These are phyloP conservation scores for Brassica juncea DNA, from an alignment of 345 rosid genomes.

Conservation along the genomic window DNA sequence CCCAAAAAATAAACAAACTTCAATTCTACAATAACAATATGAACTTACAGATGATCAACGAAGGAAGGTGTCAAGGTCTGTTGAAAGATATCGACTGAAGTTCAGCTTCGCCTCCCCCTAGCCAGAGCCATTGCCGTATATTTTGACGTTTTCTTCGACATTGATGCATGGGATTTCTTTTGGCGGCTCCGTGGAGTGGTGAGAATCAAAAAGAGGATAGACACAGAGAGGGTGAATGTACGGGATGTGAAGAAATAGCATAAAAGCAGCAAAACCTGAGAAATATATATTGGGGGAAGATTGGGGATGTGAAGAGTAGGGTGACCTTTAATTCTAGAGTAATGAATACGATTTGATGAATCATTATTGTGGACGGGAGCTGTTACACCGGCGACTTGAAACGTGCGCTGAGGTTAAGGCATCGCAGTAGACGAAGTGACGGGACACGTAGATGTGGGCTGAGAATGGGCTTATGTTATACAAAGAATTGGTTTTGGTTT, in stretches of 20 bases:
- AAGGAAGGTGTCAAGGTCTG: neutral
- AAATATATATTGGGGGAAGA: neutral
- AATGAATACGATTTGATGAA: neutral
- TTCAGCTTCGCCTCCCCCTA: neutral
- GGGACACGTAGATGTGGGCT: neutral
- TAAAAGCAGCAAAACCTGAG: neutral
- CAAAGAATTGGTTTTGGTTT: conserved; percentile 37
- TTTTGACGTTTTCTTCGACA: neutral
- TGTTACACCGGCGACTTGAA: neutral
- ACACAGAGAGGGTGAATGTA: neutral
- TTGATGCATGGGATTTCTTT: neutral
- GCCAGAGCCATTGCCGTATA: neutral
- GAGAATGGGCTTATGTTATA: neutral
- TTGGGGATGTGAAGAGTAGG: neutral
- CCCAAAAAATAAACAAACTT: neutral
- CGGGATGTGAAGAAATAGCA: neutral
- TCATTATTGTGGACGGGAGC: neutral
- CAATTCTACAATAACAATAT: neutral
- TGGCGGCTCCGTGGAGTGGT: neutral
- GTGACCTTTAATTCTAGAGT: neutral
- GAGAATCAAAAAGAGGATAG: neutral
- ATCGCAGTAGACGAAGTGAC: neutral
- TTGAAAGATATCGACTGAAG: neutral
- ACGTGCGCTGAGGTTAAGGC: neutral
- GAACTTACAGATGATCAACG: neutral